Evolutionary conservation across 164 flowering plant genomes (phyloP).

Genomic region (Nelumbo lutea): DNA sequence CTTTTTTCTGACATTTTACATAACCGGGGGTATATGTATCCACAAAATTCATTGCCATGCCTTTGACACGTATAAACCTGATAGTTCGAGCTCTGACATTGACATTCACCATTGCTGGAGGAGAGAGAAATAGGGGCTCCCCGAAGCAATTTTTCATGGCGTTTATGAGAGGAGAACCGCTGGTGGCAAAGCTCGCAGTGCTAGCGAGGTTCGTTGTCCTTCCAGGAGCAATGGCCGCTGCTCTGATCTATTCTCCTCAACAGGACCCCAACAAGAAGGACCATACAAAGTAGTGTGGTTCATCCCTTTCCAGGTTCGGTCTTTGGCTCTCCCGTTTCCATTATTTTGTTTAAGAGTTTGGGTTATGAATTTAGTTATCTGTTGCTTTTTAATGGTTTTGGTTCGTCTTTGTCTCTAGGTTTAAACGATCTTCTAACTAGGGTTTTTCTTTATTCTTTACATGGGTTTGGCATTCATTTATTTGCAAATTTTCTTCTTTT

Average conservation of each 20-base stretch:
- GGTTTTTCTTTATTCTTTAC: neutral
- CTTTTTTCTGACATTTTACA: too few relatives aligned
- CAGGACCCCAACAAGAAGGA: slow-evolving; percentile 14
- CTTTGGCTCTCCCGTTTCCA: neutral
- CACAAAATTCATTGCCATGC: too few relatives aligned
- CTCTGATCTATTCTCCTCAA: slow-evolving; percentile 36
- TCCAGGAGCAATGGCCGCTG: slow-evolving; percentile 39
- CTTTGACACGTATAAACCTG: too few relatives aligned
- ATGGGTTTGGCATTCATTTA: neutral
- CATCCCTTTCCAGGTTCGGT: neutral
- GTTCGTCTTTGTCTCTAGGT: too few relatives aligned
- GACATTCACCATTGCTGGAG: too few relatives aligned
- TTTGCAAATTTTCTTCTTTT: too few relatives aligned
- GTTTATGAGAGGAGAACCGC: slow-evolving; percentile 34
- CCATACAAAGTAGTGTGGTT: neutral
- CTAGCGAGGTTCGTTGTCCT: slow-evolving; percentile 30
- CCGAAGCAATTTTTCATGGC: slow-evolving; percentile 7
- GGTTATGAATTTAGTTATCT: neutral
- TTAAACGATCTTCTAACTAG: too few relatives aligned
- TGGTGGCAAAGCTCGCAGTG: slow-evolving; percentile 37
- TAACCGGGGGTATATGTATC: too few relatives aligned
- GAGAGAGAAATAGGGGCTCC: too few relatives aligned
- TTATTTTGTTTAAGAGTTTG: neutral
- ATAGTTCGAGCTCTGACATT: too few relatives aligned
- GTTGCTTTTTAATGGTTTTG: neutral